Evolutionary conservation across 306 rosid species (phyloP).

Genomic region (Lathyrus tuberosus): DNA sequence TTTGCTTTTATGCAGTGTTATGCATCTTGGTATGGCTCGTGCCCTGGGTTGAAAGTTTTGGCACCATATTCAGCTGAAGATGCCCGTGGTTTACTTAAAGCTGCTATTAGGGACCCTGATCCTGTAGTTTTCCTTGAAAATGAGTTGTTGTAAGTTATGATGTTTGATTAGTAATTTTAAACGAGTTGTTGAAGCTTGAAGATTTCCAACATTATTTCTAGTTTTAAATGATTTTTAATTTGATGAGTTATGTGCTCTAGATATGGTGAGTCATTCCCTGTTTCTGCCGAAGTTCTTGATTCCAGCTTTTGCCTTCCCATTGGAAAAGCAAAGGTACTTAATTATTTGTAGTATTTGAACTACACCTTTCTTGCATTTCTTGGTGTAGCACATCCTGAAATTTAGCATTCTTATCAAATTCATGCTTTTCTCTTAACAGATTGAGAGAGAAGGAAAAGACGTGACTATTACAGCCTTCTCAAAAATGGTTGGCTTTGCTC

Average conservation of each 20-base stretch:
- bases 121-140: slow-evolving; percentile 98
- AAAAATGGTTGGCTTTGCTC: slow-evolving; percentile 94
- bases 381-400: slow-evolving; percentile 23
- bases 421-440: slow-evolving; percentile 51
- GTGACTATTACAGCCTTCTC: slow-evolving; percentile 95
- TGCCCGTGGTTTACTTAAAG: slow-evolving; percentile 96
- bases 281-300: slow-evolving; percentile 96
- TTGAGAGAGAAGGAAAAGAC: slow-evolving; percentile 98
- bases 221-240: slow-evolving; percentile 27
- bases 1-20: slow-evolving; percentile 65
- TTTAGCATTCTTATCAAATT: slow-evolving; percentile 9
- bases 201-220: slow-evolving; percentile 14
- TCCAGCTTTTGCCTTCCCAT: slow-evolving; percentile 95
- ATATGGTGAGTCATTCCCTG: slow-evolving; percentile 95
- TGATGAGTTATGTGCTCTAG: slow-evolving; percentile 53
- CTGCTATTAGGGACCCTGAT: slow-evolving; percentile 99
- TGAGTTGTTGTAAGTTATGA: slow-evolving; percentile 85
- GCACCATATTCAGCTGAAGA: slow-evolving; percentile 96
- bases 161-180: slow-evolving; percentile 23
- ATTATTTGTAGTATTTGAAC: slow-evolving; percentile 31
- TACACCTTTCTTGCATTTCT: slow-evolving; percentile 27
- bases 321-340: slow-evolving; percentile 95
- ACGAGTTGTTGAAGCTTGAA: slow-evolving; percentile 26
- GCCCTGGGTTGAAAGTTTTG: slow-evolving; percentile 95
- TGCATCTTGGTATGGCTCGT: slow-evolving; percentile 85